Base-by-base conservation (phyloP, 2,329 filamentous ascomycete genomes). In the Periglandula ipomoeae region DNA sequence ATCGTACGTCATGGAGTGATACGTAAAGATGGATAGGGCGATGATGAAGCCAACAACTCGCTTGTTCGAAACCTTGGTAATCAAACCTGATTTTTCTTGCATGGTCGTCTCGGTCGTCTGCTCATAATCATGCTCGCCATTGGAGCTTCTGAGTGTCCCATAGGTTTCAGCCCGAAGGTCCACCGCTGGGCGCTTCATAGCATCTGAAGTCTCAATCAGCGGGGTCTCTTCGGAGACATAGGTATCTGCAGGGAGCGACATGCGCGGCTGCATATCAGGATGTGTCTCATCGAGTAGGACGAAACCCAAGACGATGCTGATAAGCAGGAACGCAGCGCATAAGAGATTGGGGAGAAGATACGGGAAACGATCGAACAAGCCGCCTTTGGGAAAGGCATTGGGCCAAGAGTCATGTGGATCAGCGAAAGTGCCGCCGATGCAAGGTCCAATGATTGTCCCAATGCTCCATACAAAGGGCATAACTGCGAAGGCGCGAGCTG, bases 401-500 rank as follows among this genome's bases (percentile, higher is more conserved):
- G 91, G 89, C 65, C 86, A 95, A 19, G 82, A 82, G 32, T 79
- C 71, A 53, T 82, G 78, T 23, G 91, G 90, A 55, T 88, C 82
- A 51, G 89, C 86, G 63, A 95, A 89, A 48, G 85, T 80, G 30
- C 91, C 91, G 51, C 91, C 91, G 55, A 96, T 89, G 5, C 85
- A 87, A 53, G 90, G 87, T 0, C 90, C 90, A 47, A 95, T 75
- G 54, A 95, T 95, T 9, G 88, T 94, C 22, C 90, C 90, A 46
- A 95, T 83, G 42, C 79, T 85, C 89, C 90, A 96, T 7, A 95
- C 85, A 61, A 95, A 95, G 1, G 90, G 90, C 88, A 96, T 95
- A 40, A 95, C 80, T 2, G 89, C 82, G 64, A 90, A 95, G 24
- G 90, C 90, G 53, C 85, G 81, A 50, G 89, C 85, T 88, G 58